Evolutionary conservation across 371 early-diverging fungal genomes (phyloP).

Genomic region (Dichotomocladium elegans): DNA sequence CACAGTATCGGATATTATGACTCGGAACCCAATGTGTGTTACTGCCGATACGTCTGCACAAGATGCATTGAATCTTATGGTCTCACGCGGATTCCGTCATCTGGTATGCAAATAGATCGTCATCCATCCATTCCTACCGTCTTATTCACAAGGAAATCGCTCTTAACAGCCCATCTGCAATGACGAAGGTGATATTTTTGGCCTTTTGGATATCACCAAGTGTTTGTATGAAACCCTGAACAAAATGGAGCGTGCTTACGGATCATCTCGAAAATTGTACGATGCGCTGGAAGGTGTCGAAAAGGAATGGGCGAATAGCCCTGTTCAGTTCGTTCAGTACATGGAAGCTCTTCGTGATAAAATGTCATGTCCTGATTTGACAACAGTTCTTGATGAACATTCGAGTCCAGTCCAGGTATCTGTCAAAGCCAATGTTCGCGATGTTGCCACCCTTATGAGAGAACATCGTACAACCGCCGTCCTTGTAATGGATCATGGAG

Average conservation of each 20-base stretch:
- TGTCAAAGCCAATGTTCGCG: conserved; percentile 79
- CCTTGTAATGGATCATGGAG: conserved; percentile 73
- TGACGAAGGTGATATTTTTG: conserved; percentile 90
- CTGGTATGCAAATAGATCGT: conserved; percentile 51
- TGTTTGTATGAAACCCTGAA: conserved; percentile 93
- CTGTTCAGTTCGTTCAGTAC: conserved; percentile 35
- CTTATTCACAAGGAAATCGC: not conserved
- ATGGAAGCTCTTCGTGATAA: conserved; percentile 63
- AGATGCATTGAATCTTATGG: conserved; percentile 95
- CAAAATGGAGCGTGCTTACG: conserved; percentile 91
- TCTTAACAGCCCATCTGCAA: conserved; percentile 87
- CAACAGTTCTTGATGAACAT: conserved; percentile 61
- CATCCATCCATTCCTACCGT: too few relatives aligned
- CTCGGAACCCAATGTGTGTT: conserved; percentile 85
- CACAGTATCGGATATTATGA: conserved; percentile 86
- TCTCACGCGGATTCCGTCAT: conserved; percentile 91
- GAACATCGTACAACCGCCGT: conserved; percentile 81
- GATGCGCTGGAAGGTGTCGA: conserved; percentile 93
- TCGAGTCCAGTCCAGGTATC: conserved; percentile 58
- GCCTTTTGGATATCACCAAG: conserved; percentile 92
- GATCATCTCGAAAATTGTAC: conserved; percentile 81
- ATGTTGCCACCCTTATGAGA: conserved; percentile 85
- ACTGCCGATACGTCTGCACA: conserved; percentile 80
- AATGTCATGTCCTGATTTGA: conserved; percentile 82
- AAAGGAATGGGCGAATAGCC: conserved; percentile 67